Conservation (phyloP, 2,329 filamentous ascomycete species). For the Hypoxylon sp. region DNA sequence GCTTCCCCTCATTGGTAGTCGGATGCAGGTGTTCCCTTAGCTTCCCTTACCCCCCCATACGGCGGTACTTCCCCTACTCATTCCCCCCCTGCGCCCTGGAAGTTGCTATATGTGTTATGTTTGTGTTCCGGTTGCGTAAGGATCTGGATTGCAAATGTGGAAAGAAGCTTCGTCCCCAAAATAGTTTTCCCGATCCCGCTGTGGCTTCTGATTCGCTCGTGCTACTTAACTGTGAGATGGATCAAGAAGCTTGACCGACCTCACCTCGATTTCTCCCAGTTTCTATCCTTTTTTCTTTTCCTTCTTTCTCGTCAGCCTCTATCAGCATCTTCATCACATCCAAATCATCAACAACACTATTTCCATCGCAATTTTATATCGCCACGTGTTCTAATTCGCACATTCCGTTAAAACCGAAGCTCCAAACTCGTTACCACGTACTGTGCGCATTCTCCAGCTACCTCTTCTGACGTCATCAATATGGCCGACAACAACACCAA, state of each 20-base stretch:
- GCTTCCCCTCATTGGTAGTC: slow-evolving; percentile 43
- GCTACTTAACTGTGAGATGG: slow-evolving; percentile 49
- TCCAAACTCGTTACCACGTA: slow-evolving; percentile 32
- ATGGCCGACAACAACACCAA: slow-evolving; percentile 53
- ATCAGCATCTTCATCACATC: slow-evolving; percentile 7
- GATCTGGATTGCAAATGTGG: slow-evolving; percentile 39
- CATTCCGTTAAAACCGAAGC: slow-evolving; percentile 23
- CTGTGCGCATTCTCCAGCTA: slow-evolving; percentile 46
- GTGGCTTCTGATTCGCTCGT: slow-evolving; percentile 51
- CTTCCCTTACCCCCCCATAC: slow-evolving; percentile 13
- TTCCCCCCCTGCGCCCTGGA: slow-evolving; percentile 35
- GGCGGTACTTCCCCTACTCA: not conserved
- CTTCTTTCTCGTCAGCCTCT: slow-evolving; percentile 33
- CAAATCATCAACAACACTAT: slow-evolving; percentile 23
- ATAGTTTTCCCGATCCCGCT: slow-evolving; percentile 52
- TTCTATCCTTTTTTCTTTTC: slow-evolving; percentile 38
- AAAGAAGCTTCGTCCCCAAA: slow-evolving; percentile 39
- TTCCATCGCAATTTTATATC: slow-evolving; percentile 25
- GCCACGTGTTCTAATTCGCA: slow-evolving; percentile 23
- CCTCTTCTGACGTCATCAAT: slow-evolving; percentile 55
- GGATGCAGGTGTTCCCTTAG: slow-evolving; percentile 44
- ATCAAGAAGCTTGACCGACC: slow-evolving; percentile 50
- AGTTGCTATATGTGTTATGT: slow-evolving; percentile 42
- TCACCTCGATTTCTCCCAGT: slow-evolving; percentile 48
- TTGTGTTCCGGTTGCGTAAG: slow-evolving; percentile 41